These are phyloP conservation scores for Oidiodendron maius DNA, from an alignment of 495 filamentous ascomycete genomes.

Conservation along the genomic window DNA sequence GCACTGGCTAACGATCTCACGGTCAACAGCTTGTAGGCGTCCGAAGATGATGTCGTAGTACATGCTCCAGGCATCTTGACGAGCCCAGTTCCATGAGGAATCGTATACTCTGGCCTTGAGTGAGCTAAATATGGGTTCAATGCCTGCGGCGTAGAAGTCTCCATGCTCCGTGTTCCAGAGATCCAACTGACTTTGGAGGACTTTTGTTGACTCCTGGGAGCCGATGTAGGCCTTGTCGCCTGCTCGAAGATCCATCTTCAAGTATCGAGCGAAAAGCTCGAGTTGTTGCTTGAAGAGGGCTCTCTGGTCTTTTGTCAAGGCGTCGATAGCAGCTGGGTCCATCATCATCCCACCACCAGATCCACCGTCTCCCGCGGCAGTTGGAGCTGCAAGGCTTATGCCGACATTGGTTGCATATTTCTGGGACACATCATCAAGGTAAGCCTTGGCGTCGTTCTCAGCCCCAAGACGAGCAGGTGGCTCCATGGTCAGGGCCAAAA, in stretches of 20 bases:
- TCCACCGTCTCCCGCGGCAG: constrained; percentile 65
- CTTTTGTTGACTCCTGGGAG: constrained; percentile 74
- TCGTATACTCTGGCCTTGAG: constrained; percentile 96
- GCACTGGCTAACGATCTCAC: constrained; percentile 96
- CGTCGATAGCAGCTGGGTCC: constrained; percentile 96
- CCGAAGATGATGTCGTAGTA: constrained; percentile 99
- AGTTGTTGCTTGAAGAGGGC: constrained; percentile 96
- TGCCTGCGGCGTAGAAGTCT: constrained; percentile 90
- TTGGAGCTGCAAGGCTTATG: constrained; percentile 73
- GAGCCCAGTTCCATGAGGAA: constrained; percentile 98
- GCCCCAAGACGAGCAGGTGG: constrained; percentile 80
- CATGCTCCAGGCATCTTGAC: constrained; percentile 96
- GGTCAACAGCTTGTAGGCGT: constrained; percentile 83
- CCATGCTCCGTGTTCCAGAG: constrained; percentile 94
- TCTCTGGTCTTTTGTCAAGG: constrained; percentile 91
- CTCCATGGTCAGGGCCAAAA: constrained; percentile 89
- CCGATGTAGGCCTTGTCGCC: constrained; percentile 89
- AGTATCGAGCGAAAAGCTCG: constrained; percentile 87
- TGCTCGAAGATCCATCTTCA: constrained; percentile 92
- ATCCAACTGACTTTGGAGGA: constrained; percentile 88
- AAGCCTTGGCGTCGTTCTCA: constrained; percentile 86
- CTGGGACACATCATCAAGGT: constrained; percentile 76
- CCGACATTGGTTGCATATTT: constrained; percentile 86
- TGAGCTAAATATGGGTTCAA: constrained; percentile 87
- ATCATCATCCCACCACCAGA: constrained; percentile 91